These are phyloP conservation scores for Wilcoxina mikolae DNA, from an alignment of 495 filamentous ascomycete genomes.

Conservation along the genomic window DNA sequence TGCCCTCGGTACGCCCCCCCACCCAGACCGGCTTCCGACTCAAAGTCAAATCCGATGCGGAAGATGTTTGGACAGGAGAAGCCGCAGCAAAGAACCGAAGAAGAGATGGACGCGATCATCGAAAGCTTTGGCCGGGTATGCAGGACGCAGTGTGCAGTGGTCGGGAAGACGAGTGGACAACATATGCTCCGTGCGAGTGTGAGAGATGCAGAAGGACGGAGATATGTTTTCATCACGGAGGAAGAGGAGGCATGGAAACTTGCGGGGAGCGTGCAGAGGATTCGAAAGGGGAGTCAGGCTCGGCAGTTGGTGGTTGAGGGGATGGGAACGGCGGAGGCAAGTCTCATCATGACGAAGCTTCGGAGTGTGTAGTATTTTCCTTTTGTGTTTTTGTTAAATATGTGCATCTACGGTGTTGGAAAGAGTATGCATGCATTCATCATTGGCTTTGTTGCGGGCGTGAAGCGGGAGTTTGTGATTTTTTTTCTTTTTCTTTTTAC, in stretches of 20 bases:
- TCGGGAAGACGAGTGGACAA: conserved; percentile 23
- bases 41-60: conserved; percentile 7
- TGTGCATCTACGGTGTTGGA: background rate
- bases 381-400: background rate
- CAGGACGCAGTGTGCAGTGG: background rate
- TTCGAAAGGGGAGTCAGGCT: conserved; percentile 47
- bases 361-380: background rate
- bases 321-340: conserved; percentile 29
- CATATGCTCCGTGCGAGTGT: conserved; percentile 73
- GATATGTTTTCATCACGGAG: conserved; percentile 66
- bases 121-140: conserved; percentile 9
- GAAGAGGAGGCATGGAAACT: conserved; percentile 92
- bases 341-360: conserved; percentile 17
- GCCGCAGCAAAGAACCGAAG: conserved; percentile 6
- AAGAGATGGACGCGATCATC: conserved; percentile 21
- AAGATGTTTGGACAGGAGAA: conserved; percentile 2
- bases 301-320: conserved; percentile 29
- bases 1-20: conserved; percentile 40
- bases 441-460: background rate
- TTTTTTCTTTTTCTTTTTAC: background rate
- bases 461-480: conserved; percentile 1
- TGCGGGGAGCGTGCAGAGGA: conserved; percentile 56
- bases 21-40: conserved; percentile 6
- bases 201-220: conserved; percentile 67
- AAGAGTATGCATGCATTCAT: background rate